Evolutionary conservation across 1,284 basidiomycete genomes (phyloP), one percentile per base, ranked within the genome.

Genomic region (Amylostereum chailletii): DNA sequence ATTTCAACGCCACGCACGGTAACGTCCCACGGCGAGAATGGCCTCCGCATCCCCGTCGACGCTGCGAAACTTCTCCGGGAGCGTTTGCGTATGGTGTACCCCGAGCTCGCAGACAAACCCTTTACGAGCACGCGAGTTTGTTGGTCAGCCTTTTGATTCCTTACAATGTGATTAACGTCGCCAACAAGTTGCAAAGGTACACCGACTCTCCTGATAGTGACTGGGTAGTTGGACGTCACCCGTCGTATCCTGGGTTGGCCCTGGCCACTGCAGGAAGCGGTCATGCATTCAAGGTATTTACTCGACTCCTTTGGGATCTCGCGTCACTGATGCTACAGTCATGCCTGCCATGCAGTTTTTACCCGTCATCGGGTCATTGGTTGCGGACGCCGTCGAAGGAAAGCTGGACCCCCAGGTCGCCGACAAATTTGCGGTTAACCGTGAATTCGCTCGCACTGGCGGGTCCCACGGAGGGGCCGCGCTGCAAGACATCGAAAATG

Each of bases 251-350:
- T 8, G 73, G 74, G 1, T 58, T 93, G 19, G 61, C 87, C 45
- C 63, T 92, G 26, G 89, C 87, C 3, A 90, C 87, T 0, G 84
- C 76, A 10, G 90, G 84, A 4, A 86, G 82, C 55, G 90, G 89
- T 0, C 90, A 93, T 65, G 88, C 80, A 0, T 92, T 81, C 71
- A 93, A 91, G 74, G 87, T 82, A 34, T 51, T 9, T 1, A 19
- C 19, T 19, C 1, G 19, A 19, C 19, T 19, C 19, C 19, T 1
- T 19, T 19, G 1, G 19, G 19, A 19, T 19, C 19, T 19, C 19
- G 19, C 19, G 19, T 19, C 19, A 1, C 19, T 19, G 19, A 19
- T 19, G 19, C 19, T 19, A 31, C 37, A 8, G 9, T 37, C 11
- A n/a, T 9, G 39, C 42, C 32, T 33, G 38, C 46, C 29, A 26